These are phyloP conservation scores for Takashimella tepidaria DNA, from an alignment of 1,284 basidiomycete species.

Conservation along the genomic window DNA sequence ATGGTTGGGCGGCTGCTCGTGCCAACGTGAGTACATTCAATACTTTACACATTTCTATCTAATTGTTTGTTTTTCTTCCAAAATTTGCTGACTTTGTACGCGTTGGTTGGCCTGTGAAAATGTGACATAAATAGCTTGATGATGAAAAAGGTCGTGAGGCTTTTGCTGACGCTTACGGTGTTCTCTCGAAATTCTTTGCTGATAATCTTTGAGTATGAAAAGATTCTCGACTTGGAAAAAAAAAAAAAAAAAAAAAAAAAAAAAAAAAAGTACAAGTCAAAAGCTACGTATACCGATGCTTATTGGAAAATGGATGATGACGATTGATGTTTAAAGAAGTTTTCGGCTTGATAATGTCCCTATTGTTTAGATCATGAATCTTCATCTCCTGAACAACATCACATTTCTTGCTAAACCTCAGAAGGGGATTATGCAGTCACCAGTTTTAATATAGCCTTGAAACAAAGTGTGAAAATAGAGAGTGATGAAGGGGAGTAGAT, in stretches of 20 bases:
- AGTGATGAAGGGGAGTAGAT: too few species aligned
- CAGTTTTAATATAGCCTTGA: too few species aligned
- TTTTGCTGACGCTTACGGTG: constrained; percentile 10
- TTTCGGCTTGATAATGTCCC: too few species aligned
- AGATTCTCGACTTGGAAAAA: too few species aligned
- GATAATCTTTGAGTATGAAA: constrained; percentile 7
- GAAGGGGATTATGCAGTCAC: too few species aligned
- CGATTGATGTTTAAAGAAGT: neutral
- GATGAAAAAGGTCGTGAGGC: constrained; percentile 2
- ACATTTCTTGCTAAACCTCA: too few species aligned
- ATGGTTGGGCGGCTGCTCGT: constrained; percentile 38
- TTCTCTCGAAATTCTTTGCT: constrained; percentile 9
- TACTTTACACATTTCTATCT: neutral
- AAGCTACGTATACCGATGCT: neutral
- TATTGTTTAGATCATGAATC: too few species aligned
- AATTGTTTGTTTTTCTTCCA: neutral
- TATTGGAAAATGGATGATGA: neutral
- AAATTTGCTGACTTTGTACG: neutral
- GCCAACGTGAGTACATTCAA: constrained; percentile 18
- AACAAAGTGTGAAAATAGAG: too few species aligned
- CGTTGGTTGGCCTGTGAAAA: too few species aligned
- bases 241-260: too few species aligned
- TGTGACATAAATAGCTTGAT: constrained; percentile 11
- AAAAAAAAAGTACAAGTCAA: too few species aligned
- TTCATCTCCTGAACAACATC: too few species aligned